Base-by-base conservation (phyloP, 2,329 filamentous ascomycete genomes). In the Cyphellophora attinorum region DNA sequence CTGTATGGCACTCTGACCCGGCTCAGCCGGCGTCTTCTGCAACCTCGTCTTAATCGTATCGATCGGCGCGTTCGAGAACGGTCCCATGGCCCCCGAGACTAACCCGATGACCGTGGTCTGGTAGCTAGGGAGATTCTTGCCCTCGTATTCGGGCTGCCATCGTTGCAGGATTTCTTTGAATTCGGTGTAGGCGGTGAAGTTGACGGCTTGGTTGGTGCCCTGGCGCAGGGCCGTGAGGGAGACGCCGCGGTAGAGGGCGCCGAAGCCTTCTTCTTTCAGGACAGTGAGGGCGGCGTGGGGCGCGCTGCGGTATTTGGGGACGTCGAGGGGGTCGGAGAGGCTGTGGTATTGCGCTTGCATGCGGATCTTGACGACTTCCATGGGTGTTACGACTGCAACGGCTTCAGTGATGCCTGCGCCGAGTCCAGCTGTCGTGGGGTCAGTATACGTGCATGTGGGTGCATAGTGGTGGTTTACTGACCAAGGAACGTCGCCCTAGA, bases 291-390 rank as follows among this genome's bases (percentile, higher is more conserved):
- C 64, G 8, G 76, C 76, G 51, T 81, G 77, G 2, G 86, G 86
- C 16, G 89, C 89, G 62, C 93, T 95, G 57, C 89, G 84, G 70
- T 96, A 96, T 67, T 96, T 96, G 46, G 91, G 91, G 6, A 95
- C 62, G 58, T 96, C 91, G 48, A 96, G 79, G 5, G 91, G 91
- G 57, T 98, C 91, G 31, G 91, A 86, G 80, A 98, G 91, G 57
- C 78, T 85, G 75, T 98, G 91, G 67, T 95, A 85, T 65, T 98
- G 91, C 4, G 89, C 89, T 70, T 98, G 91, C 49, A 98, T 75
- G 31, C 91, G 83, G 57, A 98, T 98, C 74, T 98, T 98, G 64
- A 98, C 77, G 42, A 98, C 91, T 67, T 98, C 91, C 91, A 98
- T 98, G 5, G 91, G 91, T 18, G 88, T 95, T 37, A 98, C 91